These are phyloP conservation scores for Nigrograna mackinnonii DNA, from an alignment of 2,329 filamentous ascomycete species.

Conservation along the genomic window DNA sequence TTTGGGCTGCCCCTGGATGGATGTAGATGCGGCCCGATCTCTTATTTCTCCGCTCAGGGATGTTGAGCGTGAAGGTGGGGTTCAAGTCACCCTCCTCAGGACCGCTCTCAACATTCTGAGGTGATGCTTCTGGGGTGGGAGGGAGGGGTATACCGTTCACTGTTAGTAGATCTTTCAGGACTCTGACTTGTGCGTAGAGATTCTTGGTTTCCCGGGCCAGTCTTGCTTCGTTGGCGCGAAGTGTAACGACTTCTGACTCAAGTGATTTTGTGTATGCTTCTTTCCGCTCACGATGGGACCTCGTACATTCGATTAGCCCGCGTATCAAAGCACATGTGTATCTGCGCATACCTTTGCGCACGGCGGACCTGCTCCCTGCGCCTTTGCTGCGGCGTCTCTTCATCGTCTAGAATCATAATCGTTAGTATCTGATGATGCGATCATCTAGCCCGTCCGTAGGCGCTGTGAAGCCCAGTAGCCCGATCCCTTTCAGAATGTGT, in stretches of 20 bases:
- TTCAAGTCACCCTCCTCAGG: too few species aligned
- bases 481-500: too few species aligned
- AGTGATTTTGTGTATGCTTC: conserved; percentile 31
- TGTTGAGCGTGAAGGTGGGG: too few species aligned
- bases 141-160: conserved; percentile 17
- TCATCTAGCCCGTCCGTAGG: too few species aligned
- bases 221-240: conserved; percentile 33
- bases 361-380: conserved; percentile 41
- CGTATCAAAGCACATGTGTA: not conserved
- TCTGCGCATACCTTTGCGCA: conserved; percentile 38
- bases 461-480: not conserved
- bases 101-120: too few species aligned
- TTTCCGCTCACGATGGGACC: conserved; percentile 35
- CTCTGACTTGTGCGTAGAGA: conserved; percentile 24
- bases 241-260: conserved; percentile 28
- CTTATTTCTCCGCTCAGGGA: too few species aligned
- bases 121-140: not conserved
- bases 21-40: too few species aligned
- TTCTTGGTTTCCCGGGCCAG: conserved; percentile 26
- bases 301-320: conserved; percentile 5
- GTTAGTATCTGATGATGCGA: too few species aligned
- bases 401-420: not conserved
- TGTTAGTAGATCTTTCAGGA: conserved; percentile 20
- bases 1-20: too few species aligned
- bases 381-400: not conserved